These are phyloP conservation scores for Yamadazyma trypodendri DNA, from an alignment of 1,139 yeast genomes.

Conservation along the genomic window DNA sequence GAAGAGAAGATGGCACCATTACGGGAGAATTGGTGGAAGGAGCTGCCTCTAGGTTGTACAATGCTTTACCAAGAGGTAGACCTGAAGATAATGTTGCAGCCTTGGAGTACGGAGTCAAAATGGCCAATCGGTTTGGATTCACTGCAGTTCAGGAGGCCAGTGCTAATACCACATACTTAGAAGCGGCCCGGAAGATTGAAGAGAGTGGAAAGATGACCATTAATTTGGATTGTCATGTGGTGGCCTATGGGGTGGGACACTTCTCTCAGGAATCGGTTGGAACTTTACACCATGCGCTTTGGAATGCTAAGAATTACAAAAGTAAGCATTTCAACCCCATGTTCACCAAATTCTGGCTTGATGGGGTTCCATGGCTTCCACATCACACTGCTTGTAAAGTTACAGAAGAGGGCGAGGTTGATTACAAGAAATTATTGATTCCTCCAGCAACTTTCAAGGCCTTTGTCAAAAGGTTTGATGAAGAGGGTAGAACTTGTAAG, in stretches of 20 bases:
- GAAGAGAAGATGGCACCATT: slow-evolving; percentile 22
- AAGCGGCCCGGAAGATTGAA: slow-evolving; percentile 19
- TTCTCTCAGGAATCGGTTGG: slow-evolving; percentile 21
- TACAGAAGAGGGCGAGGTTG: slow-evolving; percentile 18
- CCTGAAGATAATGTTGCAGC: slow-evolving; percentile 19
- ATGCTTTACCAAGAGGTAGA: slow-evolving; percentile 18
- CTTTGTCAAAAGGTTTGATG: slow-evolving; percentile 18
- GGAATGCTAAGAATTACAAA: slow-evolving; percentile 19
- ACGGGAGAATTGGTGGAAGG: slow-evolving; percentile 24
- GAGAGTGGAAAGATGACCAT: slow-evolving; percentile 17
- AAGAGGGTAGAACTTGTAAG: slow-evolving; percentile 21
- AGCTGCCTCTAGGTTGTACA: slow-evolving; percentile 21
- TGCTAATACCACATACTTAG: slow-evolving; percentile 20
- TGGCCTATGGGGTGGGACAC: slow-evolving; percentile 22
- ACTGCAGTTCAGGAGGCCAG: slow-evolving; percentile 24
- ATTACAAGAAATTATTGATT: slow-evolving; percentile 18
- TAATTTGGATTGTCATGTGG: slow-evolving; percentile 22
- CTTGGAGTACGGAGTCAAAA: slow-evolving; percentile 20
- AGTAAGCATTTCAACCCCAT: slow-evolving; percentile 21
- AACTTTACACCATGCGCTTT: slow-evolving; percentile 19
- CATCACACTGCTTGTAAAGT: slow-evolving; percentile 20
- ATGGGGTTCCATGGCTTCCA: slow-evolving; percentile 23
- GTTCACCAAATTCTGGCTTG: slow-evolving; percentile 21
- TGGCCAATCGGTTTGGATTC: slow-evolving; percentile 22
- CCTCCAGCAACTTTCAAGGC: slow-evolving; percentile 22